Conservation (phyloP, 2,329 filamentous ascomycete genomes). For the Thelonectria discophora region DNA sequence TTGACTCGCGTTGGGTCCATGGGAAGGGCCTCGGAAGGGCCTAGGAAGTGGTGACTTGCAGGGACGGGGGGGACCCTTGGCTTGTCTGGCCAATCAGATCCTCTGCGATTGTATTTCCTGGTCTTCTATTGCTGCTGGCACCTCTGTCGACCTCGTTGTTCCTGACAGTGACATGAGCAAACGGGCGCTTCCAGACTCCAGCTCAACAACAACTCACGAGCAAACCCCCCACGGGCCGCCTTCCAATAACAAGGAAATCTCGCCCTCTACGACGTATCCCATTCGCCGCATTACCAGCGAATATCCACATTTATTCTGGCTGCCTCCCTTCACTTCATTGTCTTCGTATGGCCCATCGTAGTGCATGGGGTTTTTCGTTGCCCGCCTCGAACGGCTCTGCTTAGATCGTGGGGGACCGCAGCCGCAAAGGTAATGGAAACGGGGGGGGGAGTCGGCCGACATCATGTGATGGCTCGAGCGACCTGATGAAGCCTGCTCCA, state of each 20-base stretch:
- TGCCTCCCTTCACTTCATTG: neutral
- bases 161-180: neutral
- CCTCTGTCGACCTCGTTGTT: neutral
- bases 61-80: conserved; percentile 9
- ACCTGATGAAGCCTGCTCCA: no score
- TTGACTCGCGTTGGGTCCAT: neutral
- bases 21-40: no score
- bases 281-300: conserved; percentile 35
- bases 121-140: conserved; percentile 10
- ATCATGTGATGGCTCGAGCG: no score
- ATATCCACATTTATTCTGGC: conserved; percentile 31
- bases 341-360: neutral
- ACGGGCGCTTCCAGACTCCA: no score
- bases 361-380: neutral
- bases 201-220: no score
- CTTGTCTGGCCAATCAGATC: conserved; percentile 9
- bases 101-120: conserved; percentile 9
- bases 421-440: no score
- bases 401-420: no score
- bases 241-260: neutral
- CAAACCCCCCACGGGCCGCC: conserved; percentile 9
- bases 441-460: no score
- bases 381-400: no score
- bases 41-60: neutral
- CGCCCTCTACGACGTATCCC: conserved; percentile 24